A percentile compares a stretch with the other conserved stretches of the same genome.
Conservation (phyloP, 805 yeast genomes). For the Kodamaea neixiangensis region DNA sequence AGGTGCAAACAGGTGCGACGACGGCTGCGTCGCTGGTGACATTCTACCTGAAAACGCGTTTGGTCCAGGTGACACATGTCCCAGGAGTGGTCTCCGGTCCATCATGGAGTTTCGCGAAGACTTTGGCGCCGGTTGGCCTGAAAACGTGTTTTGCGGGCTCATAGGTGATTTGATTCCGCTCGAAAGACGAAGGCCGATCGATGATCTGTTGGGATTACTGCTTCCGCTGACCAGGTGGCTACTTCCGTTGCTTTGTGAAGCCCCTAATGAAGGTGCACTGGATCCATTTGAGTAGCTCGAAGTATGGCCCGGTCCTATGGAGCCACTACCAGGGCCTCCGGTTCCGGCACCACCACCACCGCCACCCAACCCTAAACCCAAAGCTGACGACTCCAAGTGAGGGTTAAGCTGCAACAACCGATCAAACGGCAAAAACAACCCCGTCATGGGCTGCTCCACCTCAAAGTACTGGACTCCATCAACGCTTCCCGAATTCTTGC, state of each 20-base stretch:
- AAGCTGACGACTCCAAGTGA: slow-evolving; percentile 15
- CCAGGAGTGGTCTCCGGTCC: background rate
- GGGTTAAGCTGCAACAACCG: slow-evolving; percentile 41
- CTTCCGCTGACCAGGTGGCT: background rate
- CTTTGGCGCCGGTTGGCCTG: background rate
- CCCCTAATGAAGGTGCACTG: background rate
- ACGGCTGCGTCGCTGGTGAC: background rate
- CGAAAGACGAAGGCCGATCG: slow-evolving; percentile 1
- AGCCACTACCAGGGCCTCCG: too few species aligned
- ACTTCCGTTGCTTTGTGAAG: background rate
- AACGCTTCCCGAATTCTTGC: slow-evolving; percentile 85
- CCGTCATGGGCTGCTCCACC: slow-evolving; percentile 64
- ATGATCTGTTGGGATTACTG: slow-evolving; percentile 5
- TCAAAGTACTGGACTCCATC: slow-evolving; percentile 70
- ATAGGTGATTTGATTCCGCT: slow-evolving; percentile 13
- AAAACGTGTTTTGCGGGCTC: slow-evolving; percentile 2
- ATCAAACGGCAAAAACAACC: slow-evolving; percentile 69
- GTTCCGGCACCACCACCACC: too few species aligned
- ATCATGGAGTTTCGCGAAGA: background rate
- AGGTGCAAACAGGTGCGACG: slow-evolving; percentile 1
- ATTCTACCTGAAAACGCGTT: slow-evolving; percentile 2
- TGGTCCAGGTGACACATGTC: background rate
- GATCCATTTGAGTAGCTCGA: background rate
- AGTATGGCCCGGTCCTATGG: too few species aligned
- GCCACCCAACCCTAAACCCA: background rate